These are phyloP conservation scores for Leccinum barrowsii DNA, from an alignment of 768 basidiomycete genomes.

Conservation along the genomic window DNA sequence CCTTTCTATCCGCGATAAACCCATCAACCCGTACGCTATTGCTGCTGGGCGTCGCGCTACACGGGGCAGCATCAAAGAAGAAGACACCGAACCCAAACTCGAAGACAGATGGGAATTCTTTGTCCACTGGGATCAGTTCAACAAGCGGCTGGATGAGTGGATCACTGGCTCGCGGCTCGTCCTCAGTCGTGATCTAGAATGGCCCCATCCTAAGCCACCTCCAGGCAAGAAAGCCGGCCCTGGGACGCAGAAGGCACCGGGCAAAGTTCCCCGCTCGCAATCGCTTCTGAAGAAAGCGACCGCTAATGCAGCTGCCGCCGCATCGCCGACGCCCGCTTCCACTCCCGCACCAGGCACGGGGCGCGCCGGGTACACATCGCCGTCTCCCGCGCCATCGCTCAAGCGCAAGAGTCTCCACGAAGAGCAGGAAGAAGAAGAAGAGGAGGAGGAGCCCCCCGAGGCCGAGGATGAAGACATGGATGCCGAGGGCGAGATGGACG, in stretches of 20 bases:
- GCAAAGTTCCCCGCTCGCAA: constrained; percentile 58
- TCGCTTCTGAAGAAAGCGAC: constrained; percentile 68
- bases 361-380: constrained; percentile 41
- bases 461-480: constrained; percentile 46
- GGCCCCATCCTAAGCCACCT: constrained; percentile 84
- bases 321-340: constrained; percentile 57
- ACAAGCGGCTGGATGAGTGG: constrained; percentile 99
- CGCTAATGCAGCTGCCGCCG: constrained; percentile 62
- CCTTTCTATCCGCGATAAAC: constrained; percentile 89
- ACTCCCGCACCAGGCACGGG: constrained; percentile 35
- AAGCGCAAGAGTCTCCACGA: constrained; percentile 70
- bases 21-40: constrained; percentile 49
- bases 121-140: constrained; percentile 98
- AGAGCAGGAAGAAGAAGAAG: constrained; percentile 59
- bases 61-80: constrained; percentile 38
- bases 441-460: constrained; percentile 41
- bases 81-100: constrained; percentile 50
- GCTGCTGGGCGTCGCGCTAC: constrained; percentile 36
- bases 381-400: constrained; percentile 56
- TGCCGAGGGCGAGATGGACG: constrained; percentile 44
- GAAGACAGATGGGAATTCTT: constrained; percentile 92
- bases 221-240: constrained; percentile 52
- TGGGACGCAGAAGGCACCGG: constrained; percentile 49
- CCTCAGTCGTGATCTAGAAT: constrained; percentile 83
- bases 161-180: constrained; percentile 85